phyloP scores from a whole-genome alignment of 192 early-diverging fungal genomes.

The Umbelopsis vinacea region DNA sequence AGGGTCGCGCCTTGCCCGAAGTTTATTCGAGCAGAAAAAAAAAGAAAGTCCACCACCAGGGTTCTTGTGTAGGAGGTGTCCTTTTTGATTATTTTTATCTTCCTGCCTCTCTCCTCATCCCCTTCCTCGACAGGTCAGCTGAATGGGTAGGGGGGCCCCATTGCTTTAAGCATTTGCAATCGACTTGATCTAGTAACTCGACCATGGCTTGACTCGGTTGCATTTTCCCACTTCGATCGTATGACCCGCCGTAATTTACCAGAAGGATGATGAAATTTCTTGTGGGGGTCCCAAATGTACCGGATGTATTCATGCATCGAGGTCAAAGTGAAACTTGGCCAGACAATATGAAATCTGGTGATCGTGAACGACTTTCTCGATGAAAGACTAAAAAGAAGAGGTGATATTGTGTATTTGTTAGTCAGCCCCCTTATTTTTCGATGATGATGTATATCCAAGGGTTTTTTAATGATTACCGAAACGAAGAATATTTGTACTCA shows the following conservation, averaged over 20 bases:
- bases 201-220: no score
- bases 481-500: not conserved
- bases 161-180: not conserved
- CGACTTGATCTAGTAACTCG: no score
- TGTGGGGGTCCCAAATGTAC: not conserved
- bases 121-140: not conserved
- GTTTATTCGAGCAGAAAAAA: not conserved
- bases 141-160: not conserved
- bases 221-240: no score
- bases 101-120: not conserved
- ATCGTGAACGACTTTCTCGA: not conserved
- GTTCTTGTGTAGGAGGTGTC: conserved; percentile 2
- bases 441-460: not conserved
- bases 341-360: not conserved
- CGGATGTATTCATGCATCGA: not conserved
- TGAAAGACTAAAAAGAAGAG: not conserved
- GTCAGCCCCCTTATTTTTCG: not conserved
- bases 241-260: no score
- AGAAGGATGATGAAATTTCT: no score
- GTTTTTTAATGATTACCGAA: conserved; percentile 11
- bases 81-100: not conserved
- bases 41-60: not conserved
- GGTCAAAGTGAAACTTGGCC: conserved; percentile 5
- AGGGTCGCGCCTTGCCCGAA: not conserved
- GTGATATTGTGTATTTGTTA: not conserved